Evolutionary conservation across 2,329 filamentous ascomycete genomes (phyloP), one percentile per base, ranked within the genome.

Genomic region (Bipolaris gigantea): DNA sequence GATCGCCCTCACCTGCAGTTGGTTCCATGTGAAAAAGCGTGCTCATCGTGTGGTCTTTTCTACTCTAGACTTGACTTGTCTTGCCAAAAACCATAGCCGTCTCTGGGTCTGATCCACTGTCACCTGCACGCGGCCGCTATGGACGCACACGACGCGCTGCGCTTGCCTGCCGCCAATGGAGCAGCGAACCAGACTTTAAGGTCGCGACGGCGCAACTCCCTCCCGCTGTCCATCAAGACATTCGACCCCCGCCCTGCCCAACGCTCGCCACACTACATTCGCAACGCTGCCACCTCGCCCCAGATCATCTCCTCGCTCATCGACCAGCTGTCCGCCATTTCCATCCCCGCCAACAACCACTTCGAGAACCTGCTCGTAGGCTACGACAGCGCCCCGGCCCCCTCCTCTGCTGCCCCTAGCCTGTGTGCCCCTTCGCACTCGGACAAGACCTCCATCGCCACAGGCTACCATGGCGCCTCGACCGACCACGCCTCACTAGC

Each of bases 231-330:
- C 19, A 52, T 53, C 46, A 53, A 53, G 48, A 55, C 64, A 13
- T 21, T 57, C 13, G 62, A 64, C 53, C 52, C 60, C 13, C 58
- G 58, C 40, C 48, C 62, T 11, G 56, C 59, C 50, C 70, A 67
- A 50, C 70, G 65, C 58, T 61, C 72, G 25, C 57, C 73, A 9
- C 72, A 73, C 63, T 67, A 69, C 60, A 61, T 76, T 47, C 73
- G 71, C 57, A 61, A 69, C 30, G 68, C 73, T 48, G 64, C 70
- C 25, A 68, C 83, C 13, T 85, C 84, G 44, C 87, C 88, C 53
- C 87, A 89, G 69, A 83, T 92, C 70, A 90, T 87, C 58, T 83
- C 83, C 15, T 83, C 81, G 43, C 78, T 87, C 55, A 85, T 87
- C 69, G 82, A 83, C 56, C 85, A 84, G 27, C 78, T 87, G 39